Conservation (phyloP, 495 filamentous ascomycete genomes). For the Apiosordaria backusii region DNA sequence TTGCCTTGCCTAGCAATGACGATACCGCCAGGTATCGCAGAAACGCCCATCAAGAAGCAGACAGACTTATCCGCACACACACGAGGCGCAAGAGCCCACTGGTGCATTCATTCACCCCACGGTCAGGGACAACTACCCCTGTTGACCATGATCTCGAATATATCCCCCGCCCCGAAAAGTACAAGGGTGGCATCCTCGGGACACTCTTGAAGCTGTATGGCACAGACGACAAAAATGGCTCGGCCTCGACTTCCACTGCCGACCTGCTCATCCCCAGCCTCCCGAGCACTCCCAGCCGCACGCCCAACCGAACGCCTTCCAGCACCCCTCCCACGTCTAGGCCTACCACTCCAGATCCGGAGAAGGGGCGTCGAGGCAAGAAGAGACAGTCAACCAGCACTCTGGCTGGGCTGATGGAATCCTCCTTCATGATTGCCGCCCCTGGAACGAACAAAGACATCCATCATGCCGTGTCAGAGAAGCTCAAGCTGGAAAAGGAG, state of each 20-base stretch:
- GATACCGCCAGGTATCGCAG: slow-evolving; percentile 18
- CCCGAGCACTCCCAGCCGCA: slow-evolving; percentile 27
- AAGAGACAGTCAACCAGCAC: slow-evolving; percentile 41
- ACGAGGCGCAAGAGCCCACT: slow-evolving; percentile 22
- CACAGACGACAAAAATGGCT: slow-evolving; percentile 23
- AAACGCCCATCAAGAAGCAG: slow-evolving; percentile 24
- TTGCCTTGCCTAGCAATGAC: slow-evolving; percentile 2
- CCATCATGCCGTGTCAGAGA: slow-evolving; percentile 33
- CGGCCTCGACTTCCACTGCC: neutral
- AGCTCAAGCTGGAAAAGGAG: slow-evolving; percentile 34
- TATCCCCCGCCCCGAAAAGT: slow-evolving; percentile 63
- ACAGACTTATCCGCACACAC: slow-evolving; percentile 25
- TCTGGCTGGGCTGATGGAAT: slow-evolving; percentile 55
- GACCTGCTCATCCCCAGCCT: slow-evolving; percentile 30
- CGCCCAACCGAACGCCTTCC: slow-evolving; percentile 29
- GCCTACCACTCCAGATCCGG: slow-evolving; percentile 56
- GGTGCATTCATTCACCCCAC: slow-evolving; percentile 10
- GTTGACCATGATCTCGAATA: slow-evolving; percentile 55
- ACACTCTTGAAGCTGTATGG: slow-evolving; percentile 76
- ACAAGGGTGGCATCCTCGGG: slow-evolving; percentile 72
- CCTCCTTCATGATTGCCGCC: slow-evolving; percentile 46
- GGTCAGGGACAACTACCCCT: slow-evolving; percentile 30
- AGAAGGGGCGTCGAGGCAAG: slow-evolving; percentile 44
- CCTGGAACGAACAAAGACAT: slow-evolving; percentile 29
- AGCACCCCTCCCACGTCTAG: slow-evolving; percentile 35